Evolutionary conservation across 2,329 filamentous ascomycete species (phyloP).

Genomic region (Monilinia fructigena): DNA sequence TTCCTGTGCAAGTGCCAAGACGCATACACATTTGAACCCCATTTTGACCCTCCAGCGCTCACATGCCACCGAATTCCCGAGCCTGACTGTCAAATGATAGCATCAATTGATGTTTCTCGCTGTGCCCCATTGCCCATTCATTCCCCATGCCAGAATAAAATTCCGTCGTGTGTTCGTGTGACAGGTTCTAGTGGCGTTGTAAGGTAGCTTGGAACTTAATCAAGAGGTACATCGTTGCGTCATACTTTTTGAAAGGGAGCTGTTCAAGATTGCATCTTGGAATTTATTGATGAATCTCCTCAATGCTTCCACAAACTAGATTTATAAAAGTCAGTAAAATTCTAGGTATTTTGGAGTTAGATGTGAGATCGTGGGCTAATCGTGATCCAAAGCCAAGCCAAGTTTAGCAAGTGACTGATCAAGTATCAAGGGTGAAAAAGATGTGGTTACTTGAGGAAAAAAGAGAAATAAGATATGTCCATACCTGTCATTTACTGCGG

Average conservation of each 20-base stretch:
- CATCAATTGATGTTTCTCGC: not conserved
- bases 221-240: not conserved
- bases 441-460: no score
- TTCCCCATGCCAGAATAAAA: not conserved
- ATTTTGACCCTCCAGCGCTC: not conserved
- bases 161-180: not conserved
- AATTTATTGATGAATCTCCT: not conserved
- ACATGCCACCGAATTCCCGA: not conserved
- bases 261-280: not conserved
- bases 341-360: no score
- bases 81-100: not conserved
- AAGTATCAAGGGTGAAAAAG: no score
- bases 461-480: not conserved
- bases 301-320: not conserved
- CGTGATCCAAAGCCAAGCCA: not conserved
- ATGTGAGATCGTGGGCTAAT: not conserved
- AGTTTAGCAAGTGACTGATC: not conserved
- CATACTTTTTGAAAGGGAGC: not conserved
- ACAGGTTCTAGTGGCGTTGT: no score
- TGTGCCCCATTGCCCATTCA: not conserved
- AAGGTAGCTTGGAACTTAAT: not conserved
- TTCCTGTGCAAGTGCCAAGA: conserved; percentile 1
- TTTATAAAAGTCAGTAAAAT: not conserved
- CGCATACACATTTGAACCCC: not conserved
- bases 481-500: not conserved